phyloP scores from a whole-genome alignment of 176 grass and related monocot genomes.

The Phoenix roebelenii region DNA sequence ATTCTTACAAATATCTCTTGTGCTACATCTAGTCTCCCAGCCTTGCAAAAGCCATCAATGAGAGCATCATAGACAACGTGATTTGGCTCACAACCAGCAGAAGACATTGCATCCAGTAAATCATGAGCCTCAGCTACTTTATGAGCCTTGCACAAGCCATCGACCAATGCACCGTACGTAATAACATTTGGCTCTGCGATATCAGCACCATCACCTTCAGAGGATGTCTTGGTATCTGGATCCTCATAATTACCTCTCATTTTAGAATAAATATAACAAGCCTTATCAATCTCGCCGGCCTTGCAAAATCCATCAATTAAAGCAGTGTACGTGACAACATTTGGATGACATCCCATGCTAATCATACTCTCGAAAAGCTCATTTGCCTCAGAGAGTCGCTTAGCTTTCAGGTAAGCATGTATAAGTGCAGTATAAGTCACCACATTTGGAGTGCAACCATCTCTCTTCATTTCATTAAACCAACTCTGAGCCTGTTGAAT shows the following conservation, averaged over 20 bases:
- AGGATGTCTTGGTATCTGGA: constrained; percentile 46
- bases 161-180: constrained; percentile 86
- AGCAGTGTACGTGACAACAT: constrained; percentile 71
- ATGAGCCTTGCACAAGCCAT: constrained; percentile 96
- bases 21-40: constrained; percentile 66
- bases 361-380: constrained; percentile 68
- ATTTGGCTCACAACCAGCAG: constrained; percentile 65
- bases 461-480: constrained; percentile 73
- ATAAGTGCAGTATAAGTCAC: constrained; percentile 87
- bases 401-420: constrained; percentile 91
- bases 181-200: constrained; percentile 58
- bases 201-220: constrained; percentile 25
- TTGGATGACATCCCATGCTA: constrained; percentile 60
- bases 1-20: constrained; percentile 81
- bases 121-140: constrained; percentile 61
- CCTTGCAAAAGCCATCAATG: constrained; percentile 87
- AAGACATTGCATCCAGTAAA: constrained; percentile 67
- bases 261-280: constrained; percentile 68
- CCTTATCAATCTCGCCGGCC: constrained; percentile 54
- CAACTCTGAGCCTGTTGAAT: constrained; percentile 60
- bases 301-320: constrained; percentile 94
- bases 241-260: constrained; percentile 48
- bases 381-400: constrained; percentile 55
- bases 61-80: constrained; percentile 87
- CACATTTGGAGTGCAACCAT: constrained; percentile 65